phyloP scores from a whole-genome alignment of 192 early-diverging fungal genomes.

The Spinellus fusiger region DNA sequence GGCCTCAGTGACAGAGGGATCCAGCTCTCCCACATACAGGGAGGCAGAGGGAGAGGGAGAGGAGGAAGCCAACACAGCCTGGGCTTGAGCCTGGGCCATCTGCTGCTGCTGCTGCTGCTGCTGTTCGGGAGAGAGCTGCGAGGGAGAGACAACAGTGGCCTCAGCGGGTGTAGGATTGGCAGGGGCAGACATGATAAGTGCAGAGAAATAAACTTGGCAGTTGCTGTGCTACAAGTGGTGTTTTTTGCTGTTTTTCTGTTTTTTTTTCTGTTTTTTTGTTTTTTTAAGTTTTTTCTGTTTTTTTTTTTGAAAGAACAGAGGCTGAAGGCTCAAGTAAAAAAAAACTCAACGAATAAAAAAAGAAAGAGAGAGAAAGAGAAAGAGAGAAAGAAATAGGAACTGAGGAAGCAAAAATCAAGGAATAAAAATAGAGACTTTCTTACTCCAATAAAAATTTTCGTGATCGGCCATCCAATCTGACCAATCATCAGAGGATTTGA shows the following conservation, averaged over 20 bases:
- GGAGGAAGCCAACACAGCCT: background rate
- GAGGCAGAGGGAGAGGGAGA: constrained; percentile 55
- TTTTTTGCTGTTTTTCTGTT: constrained; percentile 8
- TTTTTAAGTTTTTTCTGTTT: too few relatives aligned
- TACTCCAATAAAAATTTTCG: background rate
- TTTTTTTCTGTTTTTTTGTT: too few relatives aligned
- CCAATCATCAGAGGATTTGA: background rate
- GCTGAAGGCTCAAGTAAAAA: background rate
- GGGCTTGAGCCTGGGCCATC: background rate
- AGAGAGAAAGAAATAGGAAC: background rate
- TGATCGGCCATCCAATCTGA: background rate
- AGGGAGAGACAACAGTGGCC: background rate
- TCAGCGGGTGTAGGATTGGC: constrained; percentile 2
- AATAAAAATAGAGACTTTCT: background rate
- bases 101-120: background rate
- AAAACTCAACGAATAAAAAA: constrained; percentile 4
- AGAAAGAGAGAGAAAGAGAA: constrained; percentile 1
- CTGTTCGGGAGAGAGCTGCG: background rate
- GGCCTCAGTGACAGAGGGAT: constrained; percentile 94
- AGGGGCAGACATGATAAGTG: constrained; percentile 15
- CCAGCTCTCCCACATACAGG: constrained; percentile 97
- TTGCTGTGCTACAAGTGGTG: background rate
- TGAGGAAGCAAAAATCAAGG: background rate
- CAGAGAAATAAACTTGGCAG: background rate
- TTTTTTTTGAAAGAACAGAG: too few relatives aligned